A percentile compares a stretch with the other conserved stretches of the same genome.
These are phyloP conservation scores for Rubia peregrina DNA, from an alignment of 305 asterid genomes.

Conservation along the genomic window DNA sequence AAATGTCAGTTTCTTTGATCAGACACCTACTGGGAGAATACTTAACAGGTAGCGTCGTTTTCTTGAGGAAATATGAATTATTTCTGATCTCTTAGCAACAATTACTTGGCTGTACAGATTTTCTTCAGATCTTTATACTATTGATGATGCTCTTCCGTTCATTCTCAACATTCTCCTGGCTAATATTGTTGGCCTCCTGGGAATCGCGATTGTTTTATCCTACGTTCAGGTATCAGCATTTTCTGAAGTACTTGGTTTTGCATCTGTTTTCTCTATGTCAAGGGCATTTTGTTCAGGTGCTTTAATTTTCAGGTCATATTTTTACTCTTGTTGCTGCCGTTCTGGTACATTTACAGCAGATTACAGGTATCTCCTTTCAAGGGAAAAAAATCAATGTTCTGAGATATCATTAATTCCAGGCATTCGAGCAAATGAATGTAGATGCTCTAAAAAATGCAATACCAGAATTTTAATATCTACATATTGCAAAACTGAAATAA, in stretches of 20 bases:
- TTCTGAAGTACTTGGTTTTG: constrained; percentile 3
- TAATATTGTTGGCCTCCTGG: constrained; percentile 83
- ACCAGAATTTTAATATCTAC: not conserved
- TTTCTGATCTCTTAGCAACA: not conserved
- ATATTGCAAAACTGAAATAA: not conserved
- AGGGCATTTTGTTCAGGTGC: constrained; percentile 2
- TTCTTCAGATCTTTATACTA: constrained; percentile 95
- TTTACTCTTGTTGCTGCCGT: constrained; percentile 74
- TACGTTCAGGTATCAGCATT: constrained; percentile 62
- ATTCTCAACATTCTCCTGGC: constrained; percentile 96
- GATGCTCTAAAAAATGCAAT: not conserved
- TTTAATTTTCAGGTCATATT: constrained; percentile 54
- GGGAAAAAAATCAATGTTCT: not conserved
- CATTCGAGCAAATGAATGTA: constrained; percentile 2
- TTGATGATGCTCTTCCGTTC: constrained; percentile 95
- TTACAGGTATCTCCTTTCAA: constrained; percentile 47
- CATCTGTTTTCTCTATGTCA: constrained; percentile 3
- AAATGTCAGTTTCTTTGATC: constrained; percentile 78
- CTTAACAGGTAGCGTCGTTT: constrained; percentile 65
- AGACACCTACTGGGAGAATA: constrained; percentile 90
- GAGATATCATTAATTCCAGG: not conserved
- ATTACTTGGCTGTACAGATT: constrained; percentile 50
- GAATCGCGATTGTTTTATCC: constrained; percentile 67
- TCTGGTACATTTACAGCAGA: constrained; percentile 79
- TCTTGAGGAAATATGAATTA: constrained; percentile 13